Base-by-base conservation (phyloP, 208 protist genomes). In the Leishmania arabica region DNA sequence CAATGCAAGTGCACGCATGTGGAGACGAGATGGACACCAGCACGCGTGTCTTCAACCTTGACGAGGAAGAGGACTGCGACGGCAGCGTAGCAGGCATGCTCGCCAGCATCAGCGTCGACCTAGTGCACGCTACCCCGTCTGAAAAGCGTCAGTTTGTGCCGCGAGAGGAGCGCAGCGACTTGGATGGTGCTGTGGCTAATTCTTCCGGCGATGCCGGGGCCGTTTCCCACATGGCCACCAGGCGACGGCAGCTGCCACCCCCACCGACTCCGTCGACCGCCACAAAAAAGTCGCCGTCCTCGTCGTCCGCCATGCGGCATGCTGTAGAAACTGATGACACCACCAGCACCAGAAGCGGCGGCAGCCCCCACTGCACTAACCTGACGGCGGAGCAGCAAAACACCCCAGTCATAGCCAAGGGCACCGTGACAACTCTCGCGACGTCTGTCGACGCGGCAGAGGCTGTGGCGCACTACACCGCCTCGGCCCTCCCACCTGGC, bases 401-500 rank as follows among this genome's bases (percentile, higher is more conserved):
- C 53, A 69, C 42, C 21, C 66, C 82, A 4, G 24, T 60, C 51
- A 82, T 70, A 3, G 79, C 65, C 3, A 56, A 77, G 45, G 78
- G 73, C 27, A 76, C 78, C 54, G 62, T 66, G 42, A 80, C 45
- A 4, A 62, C 81, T 2, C 53, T 76, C 56, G 47, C 72, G 21
- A 77, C 78, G 2, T 73, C 82, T 51, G 45, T 64, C 9, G 66
- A 82, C 37, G 78, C 58, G n/a, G 65, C 72, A 15, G 78, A 80
- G 66, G 78, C 71, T n/a, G 82, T 73, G 56, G 82, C 53, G 53
- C 37, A 42, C 53, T 77, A 79, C 78, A 86, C 74, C 75, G 37
- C 78, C 24, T 86, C 82, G 13, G n/a, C 79, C 21, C 74, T 82
- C 7, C 78, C 78, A 51, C 82, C 82, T 42, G 82, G 69, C 27